These are phyloP conservation scores for Pichia heedii DNA, from an alignment of 805 yeast genomes.

Conservation along the genomic window DNA sequence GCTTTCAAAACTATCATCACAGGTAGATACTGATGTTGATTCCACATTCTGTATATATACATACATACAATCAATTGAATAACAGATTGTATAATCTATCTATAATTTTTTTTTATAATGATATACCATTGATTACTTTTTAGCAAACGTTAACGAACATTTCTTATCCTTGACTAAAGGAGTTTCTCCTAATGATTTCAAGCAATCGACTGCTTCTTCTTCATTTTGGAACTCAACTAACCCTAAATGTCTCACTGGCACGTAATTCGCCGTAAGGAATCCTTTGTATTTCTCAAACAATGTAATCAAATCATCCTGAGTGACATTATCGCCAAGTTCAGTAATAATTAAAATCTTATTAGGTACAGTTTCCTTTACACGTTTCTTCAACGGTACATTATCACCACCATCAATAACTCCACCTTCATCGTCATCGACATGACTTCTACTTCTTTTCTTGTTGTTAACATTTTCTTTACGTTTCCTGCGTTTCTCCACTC, in stretches of 20 bases:
- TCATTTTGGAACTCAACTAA: slow-evolving; percentile 69
- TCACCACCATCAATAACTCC: not conserved
- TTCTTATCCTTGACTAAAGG: slow-evolving; percentile 9
- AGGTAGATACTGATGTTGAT: slow-evolving; percentile 43
- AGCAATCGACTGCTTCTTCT: slow-evolving; percentile 32
- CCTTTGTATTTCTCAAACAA: slow-evolving; percentile 49
- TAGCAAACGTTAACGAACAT: slow-evolving; percentile 27
- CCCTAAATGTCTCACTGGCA: slow-evolving; percentile 60
- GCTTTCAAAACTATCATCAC: slow-evolving; percentile 70
- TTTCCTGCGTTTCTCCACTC: slow-evolving; percentile 17
- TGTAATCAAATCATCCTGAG: slow-evolving; percentile 32
- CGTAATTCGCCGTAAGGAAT: slow-evolving; percentile 56
- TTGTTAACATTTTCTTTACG: slow-evolving; percentile 2
- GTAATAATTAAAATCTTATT: slow-evolving; percentile 63
- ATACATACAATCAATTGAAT: not conserved
- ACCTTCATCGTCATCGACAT: slow-evolving; percentile 13
- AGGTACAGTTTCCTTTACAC: slow-evolving; percentile 35
- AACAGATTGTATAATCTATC: not conserved
- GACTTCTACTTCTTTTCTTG: slow-evolving; percentile 16
- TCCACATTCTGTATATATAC: not conserved
- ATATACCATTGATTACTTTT: slow-evolving; percentile 14
- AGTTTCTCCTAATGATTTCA: slow-evolving; percentile 14
- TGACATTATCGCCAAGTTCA: slow-evolving; percentile 40
- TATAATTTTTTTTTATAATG: not conserved
- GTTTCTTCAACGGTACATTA: not conserved